A percentile compares a stretch with the other conserved stretches of the same genome.
Evolutionary conservation across 2,329 filamentous ascomycete species (phyloP).

Genomic region (Pseudogymnoascus sp.): DNA sequence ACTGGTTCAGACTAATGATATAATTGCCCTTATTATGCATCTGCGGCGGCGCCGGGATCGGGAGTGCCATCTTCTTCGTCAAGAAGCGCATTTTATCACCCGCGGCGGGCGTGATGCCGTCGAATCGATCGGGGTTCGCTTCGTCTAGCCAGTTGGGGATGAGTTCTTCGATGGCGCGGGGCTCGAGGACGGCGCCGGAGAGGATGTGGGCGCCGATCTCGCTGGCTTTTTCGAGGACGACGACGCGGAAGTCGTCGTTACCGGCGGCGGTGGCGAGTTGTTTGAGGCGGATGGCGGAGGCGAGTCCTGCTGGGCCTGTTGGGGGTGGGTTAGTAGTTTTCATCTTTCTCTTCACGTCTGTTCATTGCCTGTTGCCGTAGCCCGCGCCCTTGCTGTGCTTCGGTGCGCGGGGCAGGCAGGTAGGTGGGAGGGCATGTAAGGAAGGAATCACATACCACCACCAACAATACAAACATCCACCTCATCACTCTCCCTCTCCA

Average conservation of each 20-base stretch:
- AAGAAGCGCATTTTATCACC: slow-evolving; percentile 89
- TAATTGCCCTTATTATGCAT: slow-evolving; percentile 99
- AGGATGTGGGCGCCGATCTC: slow-evolving; percentile 93
- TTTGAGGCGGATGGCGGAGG: slow-evolving; percentile 89
- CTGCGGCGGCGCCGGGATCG: slow-evolving; percentile 83
- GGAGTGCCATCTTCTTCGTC: slow-evolving; percentile 71
- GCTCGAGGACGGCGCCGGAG: slow-evolving; percentile 92
- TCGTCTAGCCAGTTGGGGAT: slow-evolving; percentile 90
- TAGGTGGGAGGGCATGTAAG: too few relatives aligned
- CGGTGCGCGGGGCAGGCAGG: too few relatives aligned
- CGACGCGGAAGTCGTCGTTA: slow-evolving; percentile 90
- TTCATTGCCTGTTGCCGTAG: not conserved
- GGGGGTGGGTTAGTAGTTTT: slow-evolving; percentile 16
- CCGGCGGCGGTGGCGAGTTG: slow-evolving; percentile 91
- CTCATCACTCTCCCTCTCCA: slow-evolving; percentile 85
- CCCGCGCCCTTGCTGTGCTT: too few relatives aligned
- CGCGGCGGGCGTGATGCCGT: slow-evolving; percentile 76
- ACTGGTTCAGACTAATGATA: slow-evolving; percentile 91
- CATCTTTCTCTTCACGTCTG: not conserved
- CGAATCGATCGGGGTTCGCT: slow-evolving; percentile 81
- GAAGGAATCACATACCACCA: slow-evolving; percentile 51
- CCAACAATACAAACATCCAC: slow-evolving; percentile 97
- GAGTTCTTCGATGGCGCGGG: slow-evolving; percentile 79
- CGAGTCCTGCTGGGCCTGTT: slow-evolving; percentile 78
- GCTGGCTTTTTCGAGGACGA: slow-evolving; percentile 90